Conservation (phyloP, 345 rosid species). For the Lepidium aucheri region DNA sequence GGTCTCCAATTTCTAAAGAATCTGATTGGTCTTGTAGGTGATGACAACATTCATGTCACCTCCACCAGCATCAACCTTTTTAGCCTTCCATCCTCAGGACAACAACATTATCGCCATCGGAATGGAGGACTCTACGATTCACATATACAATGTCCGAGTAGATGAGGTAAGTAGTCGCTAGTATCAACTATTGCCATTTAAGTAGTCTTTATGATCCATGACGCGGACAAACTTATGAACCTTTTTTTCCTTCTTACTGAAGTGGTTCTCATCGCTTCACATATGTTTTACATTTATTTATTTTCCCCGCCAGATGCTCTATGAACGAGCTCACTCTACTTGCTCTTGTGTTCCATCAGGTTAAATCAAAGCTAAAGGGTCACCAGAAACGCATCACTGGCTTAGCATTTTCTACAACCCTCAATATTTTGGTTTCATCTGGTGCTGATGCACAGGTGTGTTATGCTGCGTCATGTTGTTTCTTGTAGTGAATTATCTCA, state of each 20-base stretch:
- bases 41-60: slow-evolving; percentile 88
- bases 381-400: slow-evolving; percentile 84
- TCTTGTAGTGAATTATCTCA: not conserved
- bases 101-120: slow-evolving; percentile 86
- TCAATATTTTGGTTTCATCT: slow-evolving; percentile 74
- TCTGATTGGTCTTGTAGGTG: slow-evolving; percentile 38
- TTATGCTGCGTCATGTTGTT: slow-evolving; percentile 4
- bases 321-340: not conserved
- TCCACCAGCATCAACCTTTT: slow-evolving; percentile 76
- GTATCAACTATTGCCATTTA: not conserved
- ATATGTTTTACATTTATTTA: not conserved
- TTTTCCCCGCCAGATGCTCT: not conserved
- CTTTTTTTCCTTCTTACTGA: not conserved
- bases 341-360: slow-evolving; percentile 33
- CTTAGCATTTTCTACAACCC: slow-evolving; percentile 69
- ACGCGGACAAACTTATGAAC: not conserved
- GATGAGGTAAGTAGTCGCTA: slow-evolving; percentile 50
- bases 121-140: slow-evolving; percentile 84
- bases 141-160: slow-evolving; percentile 70
- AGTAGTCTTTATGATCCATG: not conserved
- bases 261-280: slow-evolving; percentile 6
- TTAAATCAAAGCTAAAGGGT: slow-evolving; percentile 77
- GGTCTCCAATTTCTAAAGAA: not conserved
- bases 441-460: slow-evolving; percentile 94
- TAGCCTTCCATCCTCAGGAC: slow-evolving; percentile 86